phyloP scores from a whole-genome alignment of 2,329 filamentous ascomycete genomes.

The Venturia oleaginea region DNA sequence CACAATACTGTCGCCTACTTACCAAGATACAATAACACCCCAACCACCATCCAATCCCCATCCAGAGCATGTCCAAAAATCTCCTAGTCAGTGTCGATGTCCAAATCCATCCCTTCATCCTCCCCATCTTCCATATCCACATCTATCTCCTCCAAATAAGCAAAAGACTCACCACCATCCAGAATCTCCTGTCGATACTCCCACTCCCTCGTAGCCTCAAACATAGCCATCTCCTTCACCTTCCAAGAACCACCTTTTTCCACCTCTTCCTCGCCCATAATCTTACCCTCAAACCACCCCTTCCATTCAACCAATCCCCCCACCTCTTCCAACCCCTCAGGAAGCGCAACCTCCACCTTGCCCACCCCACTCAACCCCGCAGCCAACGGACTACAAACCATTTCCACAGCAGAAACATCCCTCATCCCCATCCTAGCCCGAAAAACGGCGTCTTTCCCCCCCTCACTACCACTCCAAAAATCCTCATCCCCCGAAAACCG shows the following conservation, averaged over 20 bases:
- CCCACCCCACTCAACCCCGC: background rate
- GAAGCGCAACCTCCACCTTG: background rate
- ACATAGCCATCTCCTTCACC: background rate
- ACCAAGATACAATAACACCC: no score
- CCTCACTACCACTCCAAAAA: background rate
- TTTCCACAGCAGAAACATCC: background rate
- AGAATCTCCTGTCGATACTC: background rate
- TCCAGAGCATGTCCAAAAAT: no score
- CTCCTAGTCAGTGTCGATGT: background rate
- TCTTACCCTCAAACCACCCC: background rate
- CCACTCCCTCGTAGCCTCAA: constrained; percentile 1
- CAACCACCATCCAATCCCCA: no score
- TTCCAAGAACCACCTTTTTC: background rate
- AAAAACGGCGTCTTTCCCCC: background rate
- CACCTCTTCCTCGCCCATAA: background rate
- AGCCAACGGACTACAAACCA: background rate
- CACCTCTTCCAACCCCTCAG: background rate
- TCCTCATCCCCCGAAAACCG: background rate
- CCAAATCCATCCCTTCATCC: background rate
- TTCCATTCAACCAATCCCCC: background rate
- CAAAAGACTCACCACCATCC: background rate
- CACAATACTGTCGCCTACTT: no score
- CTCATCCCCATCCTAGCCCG: background rate
- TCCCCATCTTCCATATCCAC: background rate
- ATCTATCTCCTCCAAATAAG: background rate